Base-by-base conservation (phyloP, 176 grass and related monocot species). In the Carex myosuroides region DNA sequence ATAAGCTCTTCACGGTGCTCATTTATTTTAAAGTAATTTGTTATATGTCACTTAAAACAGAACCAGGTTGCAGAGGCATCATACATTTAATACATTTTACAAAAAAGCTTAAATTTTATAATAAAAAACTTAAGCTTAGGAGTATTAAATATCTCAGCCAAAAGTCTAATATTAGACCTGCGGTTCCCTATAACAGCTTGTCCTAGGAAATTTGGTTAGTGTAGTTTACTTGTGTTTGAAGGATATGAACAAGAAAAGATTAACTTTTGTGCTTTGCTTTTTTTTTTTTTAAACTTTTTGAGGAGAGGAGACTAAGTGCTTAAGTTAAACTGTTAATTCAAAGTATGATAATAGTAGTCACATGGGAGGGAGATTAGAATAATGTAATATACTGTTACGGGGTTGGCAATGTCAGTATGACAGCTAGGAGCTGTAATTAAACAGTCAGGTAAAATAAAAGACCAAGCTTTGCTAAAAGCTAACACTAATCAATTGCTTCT, bases 401-500 rank as follows among this genome's bases (percentile, higher is more conserved):
- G 80, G 80, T 83, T 83, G 80, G 80, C 80, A 83, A 24, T 83
- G 80, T 83, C 80, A 83, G 80, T 83, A 83, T 83, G 80, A 63
- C 80, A 83, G 80, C 80, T 83, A 65, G 80, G 62, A 32, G 41
- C 80, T 83, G 80, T 83, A 63, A 83, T 83, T 83, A 83, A 83
- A 62, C 67, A 83, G 80, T 82, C 80, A 65, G 42, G 80, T 83
- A 52, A 83, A 83, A 29, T 81, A 64, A 81, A 81, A 81, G 60
- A 60, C 79, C 79, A 81, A 64, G 35, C 79, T 81, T 81, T 81
- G 79, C 57, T 64, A 62, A 81, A 81, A 81, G 79, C 60, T 44
- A 64, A 80, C 3, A 81, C 79, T 63, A 81, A 62, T 83, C 60
- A 64, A 82, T 82, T 82, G 80, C 80, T 82, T 61, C 14, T 59